These are phyloP conservation scores for Macrolepiota albuminosa DNA, from an alignment of 768 basidiomycete species.

Conservation along the genomic window DNA sequence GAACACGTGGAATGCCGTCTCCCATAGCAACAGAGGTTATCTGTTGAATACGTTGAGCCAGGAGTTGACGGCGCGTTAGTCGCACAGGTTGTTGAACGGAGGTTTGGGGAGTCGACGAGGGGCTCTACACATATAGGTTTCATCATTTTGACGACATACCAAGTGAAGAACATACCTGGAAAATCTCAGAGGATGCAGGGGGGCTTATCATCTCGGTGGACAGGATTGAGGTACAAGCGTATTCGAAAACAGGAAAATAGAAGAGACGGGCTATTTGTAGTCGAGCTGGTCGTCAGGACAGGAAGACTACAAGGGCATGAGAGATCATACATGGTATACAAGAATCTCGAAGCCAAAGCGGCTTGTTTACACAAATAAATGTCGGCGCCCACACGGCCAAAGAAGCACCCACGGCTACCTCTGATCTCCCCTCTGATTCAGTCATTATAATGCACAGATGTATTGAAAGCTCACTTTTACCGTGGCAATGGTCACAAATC, in stretches of 20 bases:
- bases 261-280: slow-evolving; percentile 2
- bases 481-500: not conserved
- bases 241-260: not conserved
- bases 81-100: not conserved
- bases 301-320: slow-evolving; percentile 15
- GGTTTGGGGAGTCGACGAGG: not conserved
- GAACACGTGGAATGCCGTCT: slow-evolving; percentile 17
- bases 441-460: not conserved
- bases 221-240: not conserved
- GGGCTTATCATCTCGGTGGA: not conserved
- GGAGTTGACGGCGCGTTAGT: slow-evolving; percentile 1
- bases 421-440: not conserved
- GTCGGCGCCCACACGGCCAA: slow-evolving; percentile 33
- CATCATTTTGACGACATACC: not conserved
- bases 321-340: slow-evolving; percentile 16
- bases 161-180: not conserved
- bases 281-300: slow-evolving; percentile 4
- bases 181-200: not conserved
- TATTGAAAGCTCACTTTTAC: not conserved
- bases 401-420: slow-evolving; percentile 27
- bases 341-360: slow-evolving; percentile 21
- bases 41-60: slow-evolving; percentile 2
- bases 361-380: slow-evolving; percentile 32
- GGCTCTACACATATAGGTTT: not conserved
- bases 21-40: slow-evolving; percentile 3